Evolutionary conservation across 495 filamentous ascomycete genomes (phyloP).

Genomic region (Immersiella caudata): DNA sequence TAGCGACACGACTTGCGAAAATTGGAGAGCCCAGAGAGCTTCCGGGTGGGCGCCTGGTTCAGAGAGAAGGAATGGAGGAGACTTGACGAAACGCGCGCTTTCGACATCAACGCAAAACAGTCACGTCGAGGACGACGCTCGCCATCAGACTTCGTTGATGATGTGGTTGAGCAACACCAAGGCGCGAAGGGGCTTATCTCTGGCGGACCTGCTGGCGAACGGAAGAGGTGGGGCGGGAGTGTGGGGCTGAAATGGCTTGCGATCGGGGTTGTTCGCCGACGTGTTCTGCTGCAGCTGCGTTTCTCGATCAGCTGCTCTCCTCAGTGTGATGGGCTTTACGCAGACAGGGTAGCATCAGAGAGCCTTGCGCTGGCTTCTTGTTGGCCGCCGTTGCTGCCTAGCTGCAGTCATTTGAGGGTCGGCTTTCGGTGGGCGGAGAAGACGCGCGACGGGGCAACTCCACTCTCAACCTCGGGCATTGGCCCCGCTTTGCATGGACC

Average conservation of each 20-base stretch:
- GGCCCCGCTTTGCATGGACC: not conserved
- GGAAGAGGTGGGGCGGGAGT: not conserved
- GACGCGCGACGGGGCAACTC: not conserved
- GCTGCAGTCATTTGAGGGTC: not conserved
- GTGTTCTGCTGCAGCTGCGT: not conserved
- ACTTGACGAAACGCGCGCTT: not conserved
- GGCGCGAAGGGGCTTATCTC: too few species aligned
- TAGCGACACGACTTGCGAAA: not conserved
- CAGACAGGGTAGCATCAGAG: not conserved
- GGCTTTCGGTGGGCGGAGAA: not conserved
- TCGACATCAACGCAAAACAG: too few species aligned
- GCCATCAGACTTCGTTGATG: too few species aligned
- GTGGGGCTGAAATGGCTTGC: not conserved
- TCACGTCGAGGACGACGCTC: too few species aligned
- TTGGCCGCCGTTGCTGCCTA: not conserved
- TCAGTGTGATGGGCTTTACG: not conserved
- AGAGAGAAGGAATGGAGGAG: too few species aligned
- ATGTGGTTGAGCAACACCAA: not conserved
- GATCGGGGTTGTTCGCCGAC: conserved; percentile 1
- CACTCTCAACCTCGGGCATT: not conserved
- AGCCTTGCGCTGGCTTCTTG: not conserved
- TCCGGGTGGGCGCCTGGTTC: too few species aligned
- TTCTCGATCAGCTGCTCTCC: not conserved
- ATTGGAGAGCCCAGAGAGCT: not conserved
- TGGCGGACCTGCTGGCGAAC: too few species aligned